Percentiles rank a stretch among this genome's conserved stretches.
These are phyloP conservation scores for Salicornia ramosissima DNA, from an alignment of 148 eudicot genomes.

Conservation along the genomic window DNA sequence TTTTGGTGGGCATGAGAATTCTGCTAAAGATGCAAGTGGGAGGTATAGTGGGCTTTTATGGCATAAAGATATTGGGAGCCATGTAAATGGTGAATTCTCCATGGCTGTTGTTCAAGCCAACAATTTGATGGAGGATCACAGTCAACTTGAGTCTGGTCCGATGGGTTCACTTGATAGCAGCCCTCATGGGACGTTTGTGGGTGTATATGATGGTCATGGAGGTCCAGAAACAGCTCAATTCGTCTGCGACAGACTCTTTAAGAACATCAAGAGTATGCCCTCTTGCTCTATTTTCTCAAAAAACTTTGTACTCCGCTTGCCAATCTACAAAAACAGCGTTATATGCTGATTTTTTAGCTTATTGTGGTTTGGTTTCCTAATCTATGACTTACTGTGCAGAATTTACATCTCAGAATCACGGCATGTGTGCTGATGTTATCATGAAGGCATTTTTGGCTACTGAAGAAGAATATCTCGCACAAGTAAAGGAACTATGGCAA, in stretches of 20 bases:
- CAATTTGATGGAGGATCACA: conserved; percentile 61
- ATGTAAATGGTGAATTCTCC: conserved; percentile 75
- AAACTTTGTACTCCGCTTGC: background rate
- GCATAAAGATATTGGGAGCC: conserved; percentile 68
- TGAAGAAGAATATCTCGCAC: conserved; percentile 62
- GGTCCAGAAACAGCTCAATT: conserved; percentile 77
- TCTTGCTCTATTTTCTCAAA: background rate
- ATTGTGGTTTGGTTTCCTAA: conserved; percentile 16
- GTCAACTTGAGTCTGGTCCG: conserved; percentile 72
- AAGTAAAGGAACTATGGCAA: conserved; percentile 55
- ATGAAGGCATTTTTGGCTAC: conserved; percentile 63
- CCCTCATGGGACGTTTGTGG: conserved; percentile 73
- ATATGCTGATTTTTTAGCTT: too few relatives aligned
- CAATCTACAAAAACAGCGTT: background rate
- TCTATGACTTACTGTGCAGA: conserved; percentile 57
- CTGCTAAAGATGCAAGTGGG: conserved; percentile 36
- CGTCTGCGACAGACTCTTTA: conserved; percentile 45
- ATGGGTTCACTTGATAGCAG: conserved; percentile 46
- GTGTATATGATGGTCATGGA: conserved; percentile 84
- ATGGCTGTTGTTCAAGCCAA: conserved; percentile 89
- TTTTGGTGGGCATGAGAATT: conserved; percentile 29
- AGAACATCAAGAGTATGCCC: conserved; percentile 54
- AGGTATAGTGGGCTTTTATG: conserved; percentile 56
- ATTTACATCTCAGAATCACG: conserved; percentile 49
- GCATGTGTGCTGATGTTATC: conserved; percentile 64